Evolutionary conservation across 495 filamentous ascomycete genomes (phyloP), one percentile per base, ranked within the genome.

Genomic region (Hypoxylon lienhwacheense): DNA sequence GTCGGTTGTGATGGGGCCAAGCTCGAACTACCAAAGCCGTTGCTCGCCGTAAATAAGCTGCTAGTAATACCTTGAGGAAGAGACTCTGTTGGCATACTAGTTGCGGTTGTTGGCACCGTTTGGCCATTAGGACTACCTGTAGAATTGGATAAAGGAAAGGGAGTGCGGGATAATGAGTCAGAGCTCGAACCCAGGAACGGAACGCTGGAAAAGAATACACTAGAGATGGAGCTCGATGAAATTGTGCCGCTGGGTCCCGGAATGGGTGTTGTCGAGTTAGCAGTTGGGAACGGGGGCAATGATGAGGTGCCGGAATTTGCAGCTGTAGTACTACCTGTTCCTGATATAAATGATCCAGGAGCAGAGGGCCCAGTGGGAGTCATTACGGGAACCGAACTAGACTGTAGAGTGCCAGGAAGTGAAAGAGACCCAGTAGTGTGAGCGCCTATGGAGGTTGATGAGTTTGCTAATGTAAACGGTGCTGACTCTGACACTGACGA

Each of bases 401-500:
- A 47, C 7, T 21, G 16, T 15, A 25, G 24, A 29, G 43, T 17
- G 35, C 44, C 40, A 1, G 44, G 42, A 17, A 26, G 29, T 4
- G 43, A 44, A 34, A 35, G 3, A 16, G 40, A 52, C 19, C 35
- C 37, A 8, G 39, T 41, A 1, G 58, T 55, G n/a, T 41, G 33
- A 11, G 37, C 28, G 5, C 44, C 15, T 7, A 14, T 11, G 22
- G 48, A 48, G 7, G 28, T n/a, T 5, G 60, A 57, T 14, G 64
- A 64, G 19, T 67, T 70, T 1, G 54, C 53, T 11, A 65, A 40
- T 10, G 53, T 47, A 41, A 36, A 61, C 7, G 55, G 41, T 43
- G 53, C 42, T 33, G 61, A 42, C 19, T 36, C 22, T 3, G 56
- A 36, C 5, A 12, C 14, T 10, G 26, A 10, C n/a, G 44, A 49